A percentile compares a stretch with the other conserved stretches of the same genome.
Evolutionary conservation across 2,329 filamentous ascomycete genomes (phyloP).

Genomic region (Lachnellula occidentalis): DNA sequence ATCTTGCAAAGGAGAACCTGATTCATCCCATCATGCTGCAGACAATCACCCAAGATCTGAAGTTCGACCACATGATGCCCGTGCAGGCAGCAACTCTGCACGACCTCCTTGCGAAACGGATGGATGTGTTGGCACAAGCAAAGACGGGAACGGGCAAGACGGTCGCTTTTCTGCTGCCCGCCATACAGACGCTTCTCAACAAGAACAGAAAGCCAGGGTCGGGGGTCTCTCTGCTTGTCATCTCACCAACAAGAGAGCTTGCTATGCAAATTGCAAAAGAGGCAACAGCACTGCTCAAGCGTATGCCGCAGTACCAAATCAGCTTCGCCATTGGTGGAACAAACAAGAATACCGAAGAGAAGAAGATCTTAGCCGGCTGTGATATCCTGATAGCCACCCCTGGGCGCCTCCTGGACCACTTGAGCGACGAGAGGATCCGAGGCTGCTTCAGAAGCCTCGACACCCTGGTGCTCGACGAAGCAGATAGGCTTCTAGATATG

Average conservation of each 20-base stretch:
- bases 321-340: slow-evolving; percentile 90
- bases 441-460: slow-evolving; percentile 56
- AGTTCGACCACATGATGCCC: slow-evolving; percentile 81
- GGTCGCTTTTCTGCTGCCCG: slow-evolving; percentile 81
- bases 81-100: slow-evolving; percentile 83
- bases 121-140: slow-evolving; percentile 74
- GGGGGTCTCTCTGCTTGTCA: slow-evolving; percentile 64
- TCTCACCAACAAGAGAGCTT: slow-evolving; percentile 77
- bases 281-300: slow-evolving; percentile 43
- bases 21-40: slow-evolving; percentile 43
- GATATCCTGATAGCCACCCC: slow-evolving; percentile 89
- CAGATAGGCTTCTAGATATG: slow-evolving; percentile 97
- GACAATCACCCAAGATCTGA: slow-evolving; percentile 66
- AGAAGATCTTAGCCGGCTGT: slow-evolving; percentile 68
- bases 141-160: slow-evolving; percentile 98
- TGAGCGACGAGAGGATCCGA: slow-evolving; percentile 50
- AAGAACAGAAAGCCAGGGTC: slow-evolving; percentile 34
- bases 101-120: slow-evolving; percentile 65
- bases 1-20: slow-evolving; percentile 38
- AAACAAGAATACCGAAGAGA: slow-evolving; percentile 64
- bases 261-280: slow-evolving; percentile 78
- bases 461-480: slow-evolving; percentile 92
- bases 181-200: slow-evolving; percentile 64
- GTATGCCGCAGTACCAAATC: slow-evolving; percentile 39
- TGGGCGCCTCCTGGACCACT: slow-evolving; percentile 73